Conservation (phyloP, 2,329 filamentous ascomycete genomes). For the Graphilbum fragrans region DNA sequence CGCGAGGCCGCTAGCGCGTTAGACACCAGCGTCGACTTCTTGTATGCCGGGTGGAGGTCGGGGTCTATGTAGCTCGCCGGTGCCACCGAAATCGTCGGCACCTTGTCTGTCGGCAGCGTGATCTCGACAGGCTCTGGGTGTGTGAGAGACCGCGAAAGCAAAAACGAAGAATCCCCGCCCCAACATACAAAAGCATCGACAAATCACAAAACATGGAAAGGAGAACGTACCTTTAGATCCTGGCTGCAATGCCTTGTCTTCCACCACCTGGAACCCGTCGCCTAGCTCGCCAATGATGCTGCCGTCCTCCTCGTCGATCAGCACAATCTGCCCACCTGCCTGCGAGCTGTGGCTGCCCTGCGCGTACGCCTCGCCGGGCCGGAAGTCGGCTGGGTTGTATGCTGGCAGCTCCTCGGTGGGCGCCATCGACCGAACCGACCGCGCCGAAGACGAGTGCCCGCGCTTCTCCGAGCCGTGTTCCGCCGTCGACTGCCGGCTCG, state of each 20-base stretch:
- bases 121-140: constrained; percentile 65
- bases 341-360: constrained; percentile 44
- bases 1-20: constrained; percentile 81
- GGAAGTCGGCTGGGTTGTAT: constrained; percentile 77
- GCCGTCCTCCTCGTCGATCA: constrained; percentile 92
- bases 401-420: constrained; percentile 36
- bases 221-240: constrained; percentile 73
- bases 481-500: background rate
- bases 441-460: constrained; percentile 6
- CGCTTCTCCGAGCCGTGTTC: background rate
- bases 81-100: constrained; percentile 50
- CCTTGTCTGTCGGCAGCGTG: constrained; percentile 56
- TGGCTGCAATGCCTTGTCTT: constrained; percentile 61
- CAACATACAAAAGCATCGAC: background rate
- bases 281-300: constrained; percentile 72
- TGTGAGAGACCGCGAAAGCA: constrained; percentile 1
- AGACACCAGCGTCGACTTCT: constrained; percentile 73
- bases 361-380: constrained; percentile 67
- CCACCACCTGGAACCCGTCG: constrained; percentile 30
- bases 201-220: background rate
- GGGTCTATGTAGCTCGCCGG: constrained; percentile 62
- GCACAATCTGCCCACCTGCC: constrained; percentile 68
- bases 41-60: constrained; percentile 82
- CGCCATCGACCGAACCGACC: constrained; percentile 17
- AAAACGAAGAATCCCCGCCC: constrained; percentile 2